Evolutionary conservation across 2,329 filamentous ascomycete species (phyloP), one percentile per base, ranked within the genome.

Genomic region (Helotiales sp.): DNA sequence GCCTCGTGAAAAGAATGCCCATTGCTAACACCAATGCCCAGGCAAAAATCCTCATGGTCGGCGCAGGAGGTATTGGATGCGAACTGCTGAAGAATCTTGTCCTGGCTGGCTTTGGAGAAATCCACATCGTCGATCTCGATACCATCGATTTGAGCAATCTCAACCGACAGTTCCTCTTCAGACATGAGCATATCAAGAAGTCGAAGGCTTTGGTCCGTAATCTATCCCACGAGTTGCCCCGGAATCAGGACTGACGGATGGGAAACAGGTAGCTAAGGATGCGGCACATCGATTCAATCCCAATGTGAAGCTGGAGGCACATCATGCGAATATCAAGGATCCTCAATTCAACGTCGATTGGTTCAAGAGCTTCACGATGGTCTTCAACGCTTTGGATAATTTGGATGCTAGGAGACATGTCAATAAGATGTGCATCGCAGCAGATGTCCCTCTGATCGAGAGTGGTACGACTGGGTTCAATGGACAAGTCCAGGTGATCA

Each of bases 401-500:
- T 79, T 99, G 27, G 93, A 97, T 57, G 95, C 95, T 22, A 82
- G 95, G 64, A 86, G 93, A 52, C 93, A 98, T 78, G 95, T 98
- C 63, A 99, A 99, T 73, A 90, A 88, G 73, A 98, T 99, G 95
- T 98, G 95, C 69, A 76, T 99, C 64, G 91, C 93, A 1, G 93
- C 95, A 10, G 83, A 95, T 68, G 86, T 98, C 25, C 92, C 95
- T 10, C 76, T 99, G 63, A 89, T 99, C 54, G 95, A 99, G 77
- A 98, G 93, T 71, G 95, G 95, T 38, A 99, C 95, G 0, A 98
- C 95, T 0, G 95, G 95, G 1, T 99, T 97, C 79, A 96, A 96
- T 69, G 95, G 95, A 19, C 93, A 99, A 72, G 93, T 98, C 4
- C 93, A 98, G 74, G 91, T 96, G 22, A 99, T 99, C 73, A 92